Base-by-base conservation (phyloP, 1,284 basidiomycete genomes). In the Puccinia hordei region DNA sequence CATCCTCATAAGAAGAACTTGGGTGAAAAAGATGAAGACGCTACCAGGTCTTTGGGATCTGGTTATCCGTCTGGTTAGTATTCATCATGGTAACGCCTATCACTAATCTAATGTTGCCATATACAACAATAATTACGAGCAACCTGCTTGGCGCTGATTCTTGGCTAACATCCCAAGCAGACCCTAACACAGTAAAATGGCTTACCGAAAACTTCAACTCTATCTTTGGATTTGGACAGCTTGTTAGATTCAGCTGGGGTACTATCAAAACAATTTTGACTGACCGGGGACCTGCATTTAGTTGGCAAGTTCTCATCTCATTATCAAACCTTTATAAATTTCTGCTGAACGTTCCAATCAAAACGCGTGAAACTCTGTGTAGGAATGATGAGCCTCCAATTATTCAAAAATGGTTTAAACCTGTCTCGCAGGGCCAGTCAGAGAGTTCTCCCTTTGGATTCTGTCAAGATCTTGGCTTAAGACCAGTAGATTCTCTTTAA, bases 171-270 rank as follows among this genome's bases (percentile, higher is more conserved):
- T 24, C 49, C 57, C 24, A 73, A 44, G 27, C 84, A 91, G 96
- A 99, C 86, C 96, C 97, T 0, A 93, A 92, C 83, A 98, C 96
- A 0, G 90, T 95, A 83, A 90, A 90, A 0, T 99, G 92, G 91
- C 88, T 99, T 27, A 90, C 90, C 82, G 86, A 88, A 2, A 89
- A 91, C 1, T 84, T 98, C 22, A 92, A 98, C 81, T 92, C 91
- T 0, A 92, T 94, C 0, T 99, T 99, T 85, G 96, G 96, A 2
- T 98, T 91, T 85, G 95, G 95, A 0, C 92, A 90, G 15, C 87
- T 98, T 65, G 95, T 91, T 5, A 90, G 97, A 17, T 99, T 99
- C 87, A 95, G 93, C 9, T 99, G 96, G 96, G 91, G 92, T 0
- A 98, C 96, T 0, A 90, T 95, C 81, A 96, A 95, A 85, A 90